Evolutionary conservation across 352 stramenopile species (phyloP).

Genomic region (Phytopythium chamaehyphon): DNA sequence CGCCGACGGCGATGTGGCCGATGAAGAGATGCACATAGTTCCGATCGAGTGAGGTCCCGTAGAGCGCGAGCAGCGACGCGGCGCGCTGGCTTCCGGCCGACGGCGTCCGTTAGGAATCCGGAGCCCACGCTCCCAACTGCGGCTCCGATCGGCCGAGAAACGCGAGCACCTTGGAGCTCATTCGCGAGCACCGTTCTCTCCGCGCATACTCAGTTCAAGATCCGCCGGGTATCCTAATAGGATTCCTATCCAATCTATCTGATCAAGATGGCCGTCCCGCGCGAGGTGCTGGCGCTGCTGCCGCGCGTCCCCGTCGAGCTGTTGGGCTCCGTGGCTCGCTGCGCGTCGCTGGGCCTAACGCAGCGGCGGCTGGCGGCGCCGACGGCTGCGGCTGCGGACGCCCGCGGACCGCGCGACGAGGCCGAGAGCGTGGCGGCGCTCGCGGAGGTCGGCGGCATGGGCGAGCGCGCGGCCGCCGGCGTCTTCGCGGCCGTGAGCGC

Average conservation of each 20-base stretch:
- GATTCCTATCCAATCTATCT: no score
- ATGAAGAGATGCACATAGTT: conserved; percentile 1
- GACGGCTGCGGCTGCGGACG: neutral
- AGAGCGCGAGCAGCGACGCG: conserved; percentile 1
- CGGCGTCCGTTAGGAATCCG: neutral
- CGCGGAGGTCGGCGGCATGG: neutral
- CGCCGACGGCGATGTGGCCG: neutral
- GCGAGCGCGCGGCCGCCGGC: conserved; percentile 1
- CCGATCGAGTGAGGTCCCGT: neutral
- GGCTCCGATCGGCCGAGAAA: neutral
- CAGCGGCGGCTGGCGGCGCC: neutral
- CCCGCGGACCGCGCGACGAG: neutral
- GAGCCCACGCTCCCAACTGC: neutral
- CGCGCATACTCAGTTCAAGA: no score
- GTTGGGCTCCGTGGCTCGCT: conserved; percentile 18
- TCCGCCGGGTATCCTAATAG: no score
- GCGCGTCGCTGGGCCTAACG: conserved; percentile 19
- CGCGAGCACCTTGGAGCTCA: conserved; percentile 6
- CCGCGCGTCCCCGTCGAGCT: conserved; percentile 8
- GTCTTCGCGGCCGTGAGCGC: conserved; percentile 24
- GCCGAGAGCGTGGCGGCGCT: conserved; percentile 1
- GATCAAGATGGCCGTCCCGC: conserved; percentile 17
- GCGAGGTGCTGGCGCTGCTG: conserved; percentile 7
- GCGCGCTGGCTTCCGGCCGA: neutral
- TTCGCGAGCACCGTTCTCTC: no score